Evolutionary conservation across 768 basidiomycete species (phyloP), one percentile per base, ranked within the genome.

Genomic region (Pleurotus citrinopileatus): DNA sequence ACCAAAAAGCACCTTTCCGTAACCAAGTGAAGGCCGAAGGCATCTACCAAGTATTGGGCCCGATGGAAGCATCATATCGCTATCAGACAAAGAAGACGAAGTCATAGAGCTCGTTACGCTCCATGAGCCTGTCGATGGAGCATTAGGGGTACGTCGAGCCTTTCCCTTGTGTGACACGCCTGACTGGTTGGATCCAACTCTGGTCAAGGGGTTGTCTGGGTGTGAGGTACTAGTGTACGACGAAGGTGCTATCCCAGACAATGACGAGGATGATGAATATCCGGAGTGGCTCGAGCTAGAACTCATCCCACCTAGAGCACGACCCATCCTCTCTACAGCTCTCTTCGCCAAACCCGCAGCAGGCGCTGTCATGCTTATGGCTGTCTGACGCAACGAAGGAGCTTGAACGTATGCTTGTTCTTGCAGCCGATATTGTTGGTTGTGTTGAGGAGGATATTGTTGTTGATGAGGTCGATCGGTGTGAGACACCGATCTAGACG

Each of bases 321-420:
- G 78, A 34, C 84, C 84, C 74, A 91, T 81, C 67, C 82, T 86
- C 70, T 90, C 89, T 2, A 88, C 87, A 2, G 90, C 88, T 54
- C 86, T 79, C 62, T 84, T 86, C 8, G 88, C 89, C 7, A 89
- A 75, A 7, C 87, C 88, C 15, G 87, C 86, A 19, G 84, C 86
- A 23, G 87, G 86, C 2, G 83, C 83, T 2, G 86, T 81, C 72
- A 91, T 83, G 60, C 87, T 89, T 57, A 90, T 77, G 15, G 89
- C 80, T n/a, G 86, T 83, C 61, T 83, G 85, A 19, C 86, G 65
- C 57, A 79, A 70, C 23, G 73, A 69, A 9, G 71, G 44, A 37
- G 60, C 54, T 46, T 32, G 54, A 8, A 37, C 12, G 17, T 47
- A 52, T 53, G 34, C 44, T 32, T 12, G 32, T 38, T 68, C 63